Evolutionary conservation across 129 eudicot species (phyloP).

Genomic region (Helichrysum umbraculigerum): DNA sequence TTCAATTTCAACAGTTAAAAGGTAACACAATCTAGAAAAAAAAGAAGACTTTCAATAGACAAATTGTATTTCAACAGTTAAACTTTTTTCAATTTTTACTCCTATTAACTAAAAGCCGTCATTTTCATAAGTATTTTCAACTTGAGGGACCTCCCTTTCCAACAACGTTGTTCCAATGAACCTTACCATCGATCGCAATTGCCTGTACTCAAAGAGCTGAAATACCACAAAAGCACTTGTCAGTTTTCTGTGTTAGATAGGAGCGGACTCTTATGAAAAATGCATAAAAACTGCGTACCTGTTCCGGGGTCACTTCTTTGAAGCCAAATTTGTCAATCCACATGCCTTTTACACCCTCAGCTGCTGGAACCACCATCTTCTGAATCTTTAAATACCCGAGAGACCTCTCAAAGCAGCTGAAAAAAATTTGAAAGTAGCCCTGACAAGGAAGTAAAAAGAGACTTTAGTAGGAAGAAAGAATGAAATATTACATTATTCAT

Average conservation of each 20-base stretch:
- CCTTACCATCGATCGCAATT: too few species aligned
- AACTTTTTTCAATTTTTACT: too few species aligned
- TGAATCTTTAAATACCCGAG: constrained; percentile 36
- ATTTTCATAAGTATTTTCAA: too few species aligned
- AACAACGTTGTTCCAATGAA: too few species aligned
- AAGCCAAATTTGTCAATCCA: neutral
- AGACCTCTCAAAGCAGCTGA: constrained; percentile 26
- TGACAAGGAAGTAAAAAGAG: neutral
- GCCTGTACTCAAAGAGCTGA: neutral
- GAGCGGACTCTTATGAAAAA: neutral
- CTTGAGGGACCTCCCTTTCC: too few species aligned
- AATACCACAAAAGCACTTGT: neutral
- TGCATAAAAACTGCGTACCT: neutral
- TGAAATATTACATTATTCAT: neutral
- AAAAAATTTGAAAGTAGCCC: constrained; percentile 11
- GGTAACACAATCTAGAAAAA: too few species aligned
- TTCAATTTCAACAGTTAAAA: too few species aligned
- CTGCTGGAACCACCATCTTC: neutral
- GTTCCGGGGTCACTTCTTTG: neutral
- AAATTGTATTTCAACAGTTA: too few species aligned
- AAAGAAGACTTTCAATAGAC: too few species aligned
- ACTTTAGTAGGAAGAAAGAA: neutral
- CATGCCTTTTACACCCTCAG: neutral
- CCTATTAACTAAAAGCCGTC: too few species aligned
- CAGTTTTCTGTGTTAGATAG: neutral